Conservation (phyloP, 192 early-diverging fungal species). For the Linnemannia hyalina region DNA sequence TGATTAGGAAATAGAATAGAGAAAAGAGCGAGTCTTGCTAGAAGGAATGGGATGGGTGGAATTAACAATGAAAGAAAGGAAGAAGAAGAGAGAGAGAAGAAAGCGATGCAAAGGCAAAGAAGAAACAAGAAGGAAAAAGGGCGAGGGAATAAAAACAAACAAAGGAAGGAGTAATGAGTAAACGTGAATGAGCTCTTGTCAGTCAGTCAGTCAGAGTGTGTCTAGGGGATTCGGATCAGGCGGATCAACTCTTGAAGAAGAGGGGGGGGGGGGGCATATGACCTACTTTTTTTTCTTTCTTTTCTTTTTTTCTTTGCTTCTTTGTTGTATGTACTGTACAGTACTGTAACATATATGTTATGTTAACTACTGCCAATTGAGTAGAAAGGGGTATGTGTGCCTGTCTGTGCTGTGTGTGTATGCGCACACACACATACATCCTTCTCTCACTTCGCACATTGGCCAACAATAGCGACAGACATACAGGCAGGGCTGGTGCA, state of each 20-base stretch:
- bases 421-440: neutral
- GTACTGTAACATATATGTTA: neutral
- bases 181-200: neutral
- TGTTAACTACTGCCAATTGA: no score
- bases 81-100: neutral
- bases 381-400: neutral
- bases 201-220: neutral
- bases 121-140: neutral
- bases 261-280: neutral
- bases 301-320: neutral
- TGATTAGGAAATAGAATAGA: neutral
- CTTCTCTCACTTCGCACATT: no score
- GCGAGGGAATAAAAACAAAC: neutral
- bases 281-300: neutral
- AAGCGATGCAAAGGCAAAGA: neutral
- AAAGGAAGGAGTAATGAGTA: neutral
- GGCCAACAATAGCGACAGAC: no score
- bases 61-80: neutral
- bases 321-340: neutral
- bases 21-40: neutral
- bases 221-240: neutral
- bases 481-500: no score
- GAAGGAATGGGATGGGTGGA: neutral
- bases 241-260: neutral
- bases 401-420: conserved; percentile 2